Evolutionary conservation across 768 basidiomycete genomes (phyloP), one percentile per base, ranked within the genome.

Genomic region (Lyophyllum semitale): DNA sequence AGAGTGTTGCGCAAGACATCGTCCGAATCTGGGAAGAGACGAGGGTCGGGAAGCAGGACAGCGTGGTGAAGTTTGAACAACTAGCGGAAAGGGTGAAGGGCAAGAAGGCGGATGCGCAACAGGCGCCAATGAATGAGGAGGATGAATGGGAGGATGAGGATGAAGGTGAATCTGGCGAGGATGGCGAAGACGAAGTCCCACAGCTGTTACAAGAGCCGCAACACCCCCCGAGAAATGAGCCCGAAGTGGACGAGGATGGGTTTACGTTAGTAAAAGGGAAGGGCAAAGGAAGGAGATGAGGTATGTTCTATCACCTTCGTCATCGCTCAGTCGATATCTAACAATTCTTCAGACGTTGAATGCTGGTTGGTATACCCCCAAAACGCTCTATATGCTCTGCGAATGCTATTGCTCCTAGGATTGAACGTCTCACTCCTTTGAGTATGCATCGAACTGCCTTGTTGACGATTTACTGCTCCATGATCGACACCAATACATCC

Each of bases 171-270:
- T 85, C 74, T 57, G 84, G 69, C 63, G 77, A 80, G 6, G 81
- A 75, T 17, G 76, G 74, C 4, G 77, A 67, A 62, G 78, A 82
- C 5, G 81, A 77, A 37, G 80, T 71, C 1, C 91, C 89, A 2
- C 77, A 77, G 60, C 68, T 92, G 22, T 60, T 89, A 18, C 76
- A 81, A 53, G 71, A 60, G 38, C 57, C 67, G 3, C 57, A 54
- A 8, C 46, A 63, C 44, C 49, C 62, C 27, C 60, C 68, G 55
- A 71, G 62, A 48, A 72, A 77, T 11, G 87, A 89, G 63, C 88
- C 89, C 0, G 82, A 91, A 48, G 78, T 95, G 0, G 95, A 98
- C 63, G 91, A 95, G 57, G 95, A 98, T 55, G 95, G 95, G 0
- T 98, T 98, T 67, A 93, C 89, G 3, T 66, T 88, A 48, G 92